phyloP scores from a whole-genome alignment of 2,329 filamentous ascomycete species.

The Penicillium palitans region DNA sequence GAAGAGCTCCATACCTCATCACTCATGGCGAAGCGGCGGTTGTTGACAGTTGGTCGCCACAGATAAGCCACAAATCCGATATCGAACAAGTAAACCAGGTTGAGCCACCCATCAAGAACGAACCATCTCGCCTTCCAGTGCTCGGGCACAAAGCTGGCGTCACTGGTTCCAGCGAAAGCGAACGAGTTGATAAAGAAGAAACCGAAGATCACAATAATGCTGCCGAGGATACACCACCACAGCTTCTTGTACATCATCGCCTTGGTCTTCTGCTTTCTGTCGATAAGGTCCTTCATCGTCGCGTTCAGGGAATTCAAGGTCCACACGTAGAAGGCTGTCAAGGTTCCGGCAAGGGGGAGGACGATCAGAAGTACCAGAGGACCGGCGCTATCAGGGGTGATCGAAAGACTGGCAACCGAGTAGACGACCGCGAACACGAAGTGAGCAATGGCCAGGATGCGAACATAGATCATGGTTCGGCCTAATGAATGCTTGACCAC shows the following conservation, averaged over 20 bases:
- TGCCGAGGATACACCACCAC: slow-evolving; percentile 94
- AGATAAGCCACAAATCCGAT: slow-evolving; percentile 92
- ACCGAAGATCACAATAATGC: slow-evolving; percentile 91
- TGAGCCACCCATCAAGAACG: slow-evolving; percentile 93
- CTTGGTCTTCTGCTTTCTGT: slow-evolving; percentile 91
- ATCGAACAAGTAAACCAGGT: slow-evolving; percentile 92
- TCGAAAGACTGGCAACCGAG: slow-evolving; percentile 80
- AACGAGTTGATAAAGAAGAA: slow-evolving; percentile 99
- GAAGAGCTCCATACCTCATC: slow-evolving; percentile 66
- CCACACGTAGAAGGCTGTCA: slow-evolving; percentile 98
- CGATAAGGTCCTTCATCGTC: slow-evolving; percentile 93
- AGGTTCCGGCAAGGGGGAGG: slow-evolving; percentile 81
- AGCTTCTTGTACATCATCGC: slow-evolving; percentile 96
- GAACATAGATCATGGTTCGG: slow-evolving; percentile 90
- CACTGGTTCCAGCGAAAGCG: slow-evolving; percentile 80
- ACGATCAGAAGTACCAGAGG: slow-evolving; percentile 91
- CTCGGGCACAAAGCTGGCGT: slow-evolving; percentile 88
- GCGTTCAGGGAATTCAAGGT: slow-evolving; percentile 92
- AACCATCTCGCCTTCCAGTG: slow-evolving; percentile 99
- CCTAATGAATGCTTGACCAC: slow-evolving; percentile 93
- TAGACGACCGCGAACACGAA: slow-evolving; percentile 96
- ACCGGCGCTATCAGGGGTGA: slow-evolving; percentile 85
- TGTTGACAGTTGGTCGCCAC: slow-evolving; percentile 95
- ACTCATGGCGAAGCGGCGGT: slow-evolving; percentile 96
- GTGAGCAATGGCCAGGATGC: slow-evolving; percentile 85